Base-by-base conservation (phyloP, 2,329 filamentous ascomycete genomes). In the Fusarium acutatum region DNA sequence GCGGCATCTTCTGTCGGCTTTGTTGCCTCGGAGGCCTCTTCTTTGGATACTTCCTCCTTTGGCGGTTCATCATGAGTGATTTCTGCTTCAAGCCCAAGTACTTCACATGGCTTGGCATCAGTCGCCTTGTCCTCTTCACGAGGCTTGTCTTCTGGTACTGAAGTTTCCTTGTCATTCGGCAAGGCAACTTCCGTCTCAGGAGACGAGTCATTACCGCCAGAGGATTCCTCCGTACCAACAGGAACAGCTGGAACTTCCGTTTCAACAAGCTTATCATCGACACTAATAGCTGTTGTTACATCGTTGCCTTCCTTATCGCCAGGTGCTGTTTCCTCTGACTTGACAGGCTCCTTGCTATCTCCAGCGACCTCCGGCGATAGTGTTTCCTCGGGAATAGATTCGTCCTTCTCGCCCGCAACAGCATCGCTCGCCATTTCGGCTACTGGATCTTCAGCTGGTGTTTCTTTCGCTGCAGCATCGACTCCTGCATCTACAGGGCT, bases 1-100 rank as follows among this genome's bases (percentile, higher is more conserved):
- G 44, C 56, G 32, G 58, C 43, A 22, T 59, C 61, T 43, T 73
- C 73, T 32, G 47, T 35, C 41, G 46, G 50, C 18, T 38, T 50
- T 41, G n/a, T 35, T 17, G 57, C 56, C 11, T 54, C 40, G 13
- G 61, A 30, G n/a, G 67, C 37, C 11, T 53, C 62, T 28, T 70
- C 60, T 24, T 67, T 56, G 49, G 32, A 26, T 26, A 52, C 26
- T 35, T 40, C 57, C 30, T 70, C 60, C n/a, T 67, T 56, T 26
- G 52, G 20, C 30, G 41, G 8, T 18, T 46, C 35, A 28, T 43
- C 59, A 41, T 65, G 46, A 28, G 47, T 22, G 17, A 38, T 37
- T 43, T 61, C 44, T 50, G 28, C 46, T 34, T 13, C 30, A 15
- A 18, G 32, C 43, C 30, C 40, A 40, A 32, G 57, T 40, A 35